Evolutionary conservation across 495 filamentous ascomycete species (phyloP).

Genomic region (Lentithecium fluviatile): DNA sequence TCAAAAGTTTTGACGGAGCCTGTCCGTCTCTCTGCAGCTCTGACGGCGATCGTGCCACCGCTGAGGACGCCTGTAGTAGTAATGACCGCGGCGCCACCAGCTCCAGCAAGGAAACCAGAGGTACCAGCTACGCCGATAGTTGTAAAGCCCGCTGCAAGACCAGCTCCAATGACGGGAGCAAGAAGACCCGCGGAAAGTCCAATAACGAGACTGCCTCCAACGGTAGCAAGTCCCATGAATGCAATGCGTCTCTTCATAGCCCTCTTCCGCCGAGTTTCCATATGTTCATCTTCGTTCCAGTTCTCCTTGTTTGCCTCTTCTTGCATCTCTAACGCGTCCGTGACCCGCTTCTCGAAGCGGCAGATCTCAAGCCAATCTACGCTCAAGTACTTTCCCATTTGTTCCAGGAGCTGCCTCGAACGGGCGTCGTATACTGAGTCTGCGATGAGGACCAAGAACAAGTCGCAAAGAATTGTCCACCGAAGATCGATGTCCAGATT

Average conservation of each 20-base stretch:
- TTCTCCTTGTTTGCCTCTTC: conserved; percentile 87
- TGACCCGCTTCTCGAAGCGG: conserved; percentile 95
- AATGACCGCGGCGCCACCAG: conserved; percentile 90
- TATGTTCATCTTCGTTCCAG: conserved; percentile 95
- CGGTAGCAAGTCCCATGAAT: conserved; percentile 96
- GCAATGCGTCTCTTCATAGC: conserved; percentile 79
- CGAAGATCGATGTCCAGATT: conserved; percentile 94
- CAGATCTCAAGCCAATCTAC: conserved; percentile 92
- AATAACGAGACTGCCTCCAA: conserved; percentile 93
- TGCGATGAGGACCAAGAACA: conserved; percentile 93
- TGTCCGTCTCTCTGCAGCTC: conserved; percentile 79
- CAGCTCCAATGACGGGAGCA: conserved; percentile 91
- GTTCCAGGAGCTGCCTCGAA: conserved; percentile 81
- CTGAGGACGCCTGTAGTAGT: conserved; percentile 85
- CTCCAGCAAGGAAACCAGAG: conserved; percentile 82
- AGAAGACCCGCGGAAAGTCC: conserved; percentile 89
- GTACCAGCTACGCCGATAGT: conserved; percentile 93
- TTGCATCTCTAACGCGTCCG: conserved; percentile 97
- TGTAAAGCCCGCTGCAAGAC: conserved; percentile 90
- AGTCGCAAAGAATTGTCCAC: conserved; percentile 96
- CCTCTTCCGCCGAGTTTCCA: conserved; percentile 79
- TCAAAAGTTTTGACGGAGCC: conserved; percentile 95
- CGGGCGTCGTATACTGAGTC: conserved; percentile 91
- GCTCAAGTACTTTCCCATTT: conserved; percentile 72
- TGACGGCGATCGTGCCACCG: conserved; percentile 79